phyloP scores from a whole-genome alignment of 495 filamentous ascomycete genomes.

The Collariella sp. region DNA sequence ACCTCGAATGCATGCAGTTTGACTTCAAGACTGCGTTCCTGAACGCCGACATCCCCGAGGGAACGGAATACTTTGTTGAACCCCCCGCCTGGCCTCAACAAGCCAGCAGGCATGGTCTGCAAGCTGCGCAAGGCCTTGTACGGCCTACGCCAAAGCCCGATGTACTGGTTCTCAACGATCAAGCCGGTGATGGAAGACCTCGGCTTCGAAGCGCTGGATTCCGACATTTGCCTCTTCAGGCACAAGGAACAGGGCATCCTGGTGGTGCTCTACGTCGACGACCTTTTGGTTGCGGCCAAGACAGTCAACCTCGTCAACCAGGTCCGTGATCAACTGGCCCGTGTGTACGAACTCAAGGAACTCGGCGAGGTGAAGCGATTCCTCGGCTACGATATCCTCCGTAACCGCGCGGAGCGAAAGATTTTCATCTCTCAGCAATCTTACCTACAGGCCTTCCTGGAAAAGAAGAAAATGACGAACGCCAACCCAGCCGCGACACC shows the following conservation, averaged over 20 bases:
- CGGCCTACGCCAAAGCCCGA: background rate
- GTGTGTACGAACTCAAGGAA: background rate
- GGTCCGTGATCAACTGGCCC: background rate
- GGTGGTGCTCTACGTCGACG: background rate
- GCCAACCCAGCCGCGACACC: background rate
- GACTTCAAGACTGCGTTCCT: conserved; percentile 9
- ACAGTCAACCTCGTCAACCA: background rate
- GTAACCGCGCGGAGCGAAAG: background rate
- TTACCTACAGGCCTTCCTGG: background rate
- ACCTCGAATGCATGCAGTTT: background rate
- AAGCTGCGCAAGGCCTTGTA: background rate
- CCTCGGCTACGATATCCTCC: conserved; percentile 2
- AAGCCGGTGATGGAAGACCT: background rate
- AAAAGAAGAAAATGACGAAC: background rate
- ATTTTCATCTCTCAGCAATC: background rate
- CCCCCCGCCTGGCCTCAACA: background rate
- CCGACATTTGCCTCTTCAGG: background rate
- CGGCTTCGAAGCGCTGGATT: background rate
- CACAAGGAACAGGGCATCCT: background rate
- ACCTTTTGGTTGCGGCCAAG: background rate
- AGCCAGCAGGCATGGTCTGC: background rate
- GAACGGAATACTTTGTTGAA: background rate
- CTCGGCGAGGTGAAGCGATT: background rate
- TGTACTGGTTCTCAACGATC: conserved; percentile 6
- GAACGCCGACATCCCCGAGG: background rate